Evolutionary conservation across 805 yeast genomes (phyloP), one percentile per base, ranked within the genome.

Genomic region (Yamadazyma nakazawae): DNA sequence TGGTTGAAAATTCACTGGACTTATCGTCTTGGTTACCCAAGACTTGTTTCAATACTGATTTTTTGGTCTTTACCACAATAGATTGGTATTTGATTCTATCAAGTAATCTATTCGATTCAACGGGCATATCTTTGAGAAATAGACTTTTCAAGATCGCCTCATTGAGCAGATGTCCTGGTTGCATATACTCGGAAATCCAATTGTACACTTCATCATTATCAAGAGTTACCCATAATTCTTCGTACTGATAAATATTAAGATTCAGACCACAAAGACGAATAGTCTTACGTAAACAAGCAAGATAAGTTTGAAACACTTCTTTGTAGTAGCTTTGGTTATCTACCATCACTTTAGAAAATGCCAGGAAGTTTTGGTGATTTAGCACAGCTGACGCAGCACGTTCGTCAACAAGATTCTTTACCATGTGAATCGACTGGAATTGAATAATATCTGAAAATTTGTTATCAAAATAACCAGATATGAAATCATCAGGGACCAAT

Each of bases 251-350:
- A 12, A 50, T 47, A 13, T 24, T 10, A n/a, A 45, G 45, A 7
- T 7, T 12, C 31, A 19, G 40, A 12, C 19, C 37, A 21, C 26
- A 6, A 13, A 51, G 39, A 17, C 49, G 51, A 21, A 67, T 52
- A 12, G 66, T 48, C 48, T 63, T 66, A 28, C 56, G 50, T n/a
- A 67, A 36, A 35, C 67, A 70, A 46, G 58, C 61, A 26, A 59
- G 35, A 56, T 51, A 67, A 13, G 64, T 49, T 9, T 13, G 34
- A n/a, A 53, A 57, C 3, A 70, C 57, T 43, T 70, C 73, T 26
- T 55, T 58, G 53, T 71, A 69, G 55, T 66, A 70, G 34, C 54
- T 49, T 45, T 54, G 55, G 49, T 71, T 70, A 49, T 70, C 73
- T 14, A 62, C 54, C 5, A 68, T 49, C 8, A 64, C 53, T 25